Evolutionary conservation across 2,329 filamentous ascomycete genomes (phyloP).

Genomic region (Elsinoe perseae): DNA sequence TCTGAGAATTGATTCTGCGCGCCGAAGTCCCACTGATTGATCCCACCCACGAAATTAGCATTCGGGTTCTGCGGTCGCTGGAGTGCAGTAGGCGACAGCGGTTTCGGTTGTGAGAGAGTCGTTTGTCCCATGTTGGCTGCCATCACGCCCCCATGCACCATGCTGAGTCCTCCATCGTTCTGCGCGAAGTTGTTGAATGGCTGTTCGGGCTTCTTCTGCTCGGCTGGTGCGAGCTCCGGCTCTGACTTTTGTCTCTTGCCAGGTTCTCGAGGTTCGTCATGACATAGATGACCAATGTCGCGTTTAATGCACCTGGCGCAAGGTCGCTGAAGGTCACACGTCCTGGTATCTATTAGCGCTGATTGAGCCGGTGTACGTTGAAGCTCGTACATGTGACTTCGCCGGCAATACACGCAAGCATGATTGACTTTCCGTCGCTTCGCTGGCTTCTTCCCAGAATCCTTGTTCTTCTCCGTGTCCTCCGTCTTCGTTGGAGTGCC

Average conservation of each 20-base stretch:
- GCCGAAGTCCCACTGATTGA: conserved; percentile 74
- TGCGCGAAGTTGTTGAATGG: conserved; percentile 3
- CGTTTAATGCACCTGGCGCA: conserved; percentile 97
- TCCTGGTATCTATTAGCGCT: conserved; percentile 21
- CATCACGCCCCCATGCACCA: conserved; percentile 15
- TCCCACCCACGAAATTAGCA: conserved; percentile 31
- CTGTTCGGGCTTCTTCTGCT: conserved; percentile 22
- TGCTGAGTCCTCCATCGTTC: conserved; percentile 5
- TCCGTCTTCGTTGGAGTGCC: neutral
- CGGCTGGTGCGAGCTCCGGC: conserved; percentile 32
- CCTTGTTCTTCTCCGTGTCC: conserved; percentile 13
- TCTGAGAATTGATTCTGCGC: conserved; percentile 76
- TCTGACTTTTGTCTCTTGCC: conserved; percentile 69
- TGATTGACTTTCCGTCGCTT: conserved; percentile 50
- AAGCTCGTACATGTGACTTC: conserved; percentile 41
- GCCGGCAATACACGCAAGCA: conserved; percentile 48
- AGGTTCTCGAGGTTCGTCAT: conserved; percentile 89
- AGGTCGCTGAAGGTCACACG: conserved; percentile 65
- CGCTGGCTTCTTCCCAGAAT: conserved; percentile 14
- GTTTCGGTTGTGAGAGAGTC: conserved; percentile 64
- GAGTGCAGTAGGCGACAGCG: conserved; percentile 59
- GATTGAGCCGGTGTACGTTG: neutral
- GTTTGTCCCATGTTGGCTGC: conserved; percentile 31
- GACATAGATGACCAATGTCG: conserved; percentile 96
- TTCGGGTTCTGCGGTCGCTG: conserved; percentile 55